These are phyloP conservation scores for Ustilaginoidea virens DNA, from an alignment of 2,329 filamentous ascomycete genomes.

Conservation along the genomic window DNA sequence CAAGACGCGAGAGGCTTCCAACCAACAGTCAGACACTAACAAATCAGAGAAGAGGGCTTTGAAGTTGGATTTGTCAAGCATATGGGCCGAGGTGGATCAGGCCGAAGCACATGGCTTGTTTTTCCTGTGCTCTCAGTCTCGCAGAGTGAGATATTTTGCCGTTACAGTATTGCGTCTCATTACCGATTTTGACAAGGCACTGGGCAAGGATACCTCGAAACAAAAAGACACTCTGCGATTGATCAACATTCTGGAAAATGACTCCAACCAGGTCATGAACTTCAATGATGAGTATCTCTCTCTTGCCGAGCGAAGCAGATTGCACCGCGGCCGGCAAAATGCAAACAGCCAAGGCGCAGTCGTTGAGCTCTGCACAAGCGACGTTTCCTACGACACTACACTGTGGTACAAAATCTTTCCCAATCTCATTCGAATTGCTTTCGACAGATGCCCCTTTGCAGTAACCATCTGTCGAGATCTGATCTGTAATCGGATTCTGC, in stretches of 20 bases:
- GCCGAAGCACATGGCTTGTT: conserved; percentile 94
- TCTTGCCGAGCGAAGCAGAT: conserved; percentile 77
- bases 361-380: conserved; percentile 88
- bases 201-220: conserved; percentile 48
- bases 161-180: conserved; percentile 86
- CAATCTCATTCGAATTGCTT: conserved; percentile 80
- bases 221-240: conserved; percentile 57
- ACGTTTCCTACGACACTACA: conserved; percentile 85
- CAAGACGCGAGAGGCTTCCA: conserved; percentile 59
- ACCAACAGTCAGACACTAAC: conserved; percentile 47
- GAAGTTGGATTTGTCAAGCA: conserved; percentile 71
- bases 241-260: conserved; percentile 83
- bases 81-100: conserved; percentile 89
- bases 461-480: conserved; percentile 83
- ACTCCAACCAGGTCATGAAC: conserved; percentile 77
- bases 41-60: conserved; percentile 54
- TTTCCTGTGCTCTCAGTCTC: conserved; percentile 91
- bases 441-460: conserved; percentile 80
- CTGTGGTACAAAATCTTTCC: conserved; percentile 98
- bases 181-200: conserved; percentile 79
- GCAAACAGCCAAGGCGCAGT: conserved; percentile 73
- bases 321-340: conserved; percentile 80
- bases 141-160: conserved; percentile 75
- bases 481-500: conserved; percentile 78
- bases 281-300: conserved; percentile 85